Conservation (phyloP, 192 early-diverging fungal species). For the Rhizoclosmatium globosum region DNA sequence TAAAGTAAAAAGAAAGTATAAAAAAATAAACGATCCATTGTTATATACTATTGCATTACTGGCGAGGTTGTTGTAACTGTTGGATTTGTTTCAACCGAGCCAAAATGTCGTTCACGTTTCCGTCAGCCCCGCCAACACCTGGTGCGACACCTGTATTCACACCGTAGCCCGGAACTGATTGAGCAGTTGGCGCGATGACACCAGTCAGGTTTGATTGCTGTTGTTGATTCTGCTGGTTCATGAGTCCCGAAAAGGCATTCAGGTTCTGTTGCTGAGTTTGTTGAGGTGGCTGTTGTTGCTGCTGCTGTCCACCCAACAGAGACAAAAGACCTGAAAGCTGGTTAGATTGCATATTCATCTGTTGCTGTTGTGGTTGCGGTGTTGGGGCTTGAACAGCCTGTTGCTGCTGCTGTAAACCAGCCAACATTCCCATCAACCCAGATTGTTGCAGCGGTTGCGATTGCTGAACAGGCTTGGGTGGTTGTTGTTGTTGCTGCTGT, state of each 20-base stretch:
- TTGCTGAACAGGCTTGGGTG: slow-evolving; percentile 20
- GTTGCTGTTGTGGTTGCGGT: slow-evolving; percentile 33
- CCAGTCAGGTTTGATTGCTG: background rate
- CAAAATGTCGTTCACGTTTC: slow-evolving; percentile 35
- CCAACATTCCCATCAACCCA: background rate
- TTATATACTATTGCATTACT: slow-evolving; percentile 1
- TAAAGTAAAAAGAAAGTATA: no score
- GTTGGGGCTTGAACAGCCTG: slow-evolving; percentile 36
- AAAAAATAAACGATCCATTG: background rate
- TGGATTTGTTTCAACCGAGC: slow-evolving; percentile 36
- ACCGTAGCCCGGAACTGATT: background rate
- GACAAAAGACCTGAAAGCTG: slow-evolving; percentile 18
- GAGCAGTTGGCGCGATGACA: background rate
- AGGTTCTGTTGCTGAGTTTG: background rate
- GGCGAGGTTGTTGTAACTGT: slow-evolving; percentile 33
- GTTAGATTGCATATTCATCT: background rate
- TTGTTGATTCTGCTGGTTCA: slow-evolving; percentile 1
- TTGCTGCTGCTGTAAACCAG: slow-evolving; percentile 7
- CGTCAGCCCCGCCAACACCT: background rate
- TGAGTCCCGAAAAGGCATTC: slow-evolving; percentile 14
- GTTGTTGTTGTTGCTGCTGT: slow-evolving; percentile 37
- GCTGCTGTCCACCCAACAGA: slow-evolving; percentile 31
- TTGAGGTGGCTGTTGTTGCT: slow-evolving; percentile 28
- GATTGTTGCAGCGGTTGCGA: slow-evolving; percentile 29
- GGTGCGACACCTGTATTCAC: background rate